Base-by-base conservation (phyloP, 768 basidiomycete genomes). In the Pleurotus eryngii region DNA sequence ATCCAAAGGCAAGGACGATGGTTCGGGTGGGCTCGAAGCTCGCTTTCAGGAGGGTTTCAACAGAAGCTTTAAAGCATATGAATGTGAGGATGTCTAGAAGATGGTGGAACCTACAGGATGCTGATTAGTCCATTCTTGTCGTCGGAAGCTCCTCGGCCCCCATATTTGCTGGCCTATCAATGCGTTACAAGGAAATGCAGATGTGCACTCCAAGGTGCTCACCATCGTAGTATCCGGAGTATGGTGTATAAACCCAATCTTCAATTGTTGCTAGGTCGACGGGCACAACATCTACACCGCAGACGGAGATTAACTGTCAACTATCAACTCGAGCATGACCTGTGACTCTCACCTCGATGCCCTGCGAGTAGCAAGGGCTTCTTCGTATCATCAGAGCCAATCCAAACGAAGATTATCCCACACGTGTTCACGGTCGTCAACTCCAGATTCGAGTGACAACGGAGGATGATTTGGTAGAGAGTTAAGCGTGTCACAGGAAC, bases 351-450 rank as follows among this genome's bases (percentile, higher is more conserved):
- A 81, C 85, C 86, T 75, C 86, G 85, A 65, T 89, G 87, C 1
- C 80, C 86, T 11, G 81, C 78, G 39, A 89, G 68, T 12, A 92
- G 72, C 15, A 91, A 62, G 0, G 91, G 90, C 66, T 89, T 88
- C n/a, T 89, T 74, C 0, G 74, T 70, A 8, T 67, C 57, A 61
- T 90, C 76, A 3, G 80, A 77, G 2, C 90, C 90, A 53, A 78
- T 72, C 89, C 90, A 92, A 49, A 83, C 80, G 65, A 82, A 89
- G 4, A 90, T 67, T n/a, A 92, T 74, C 0, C 82, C 90, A 62
- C 88, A 89, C 0, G 83, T 88, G 67, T 92, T 91, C 62, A 94
- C 82, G 62, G 83, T 85, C 9, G 84, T 85, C 59, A 89, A 75
- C 24, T 76, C 65, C 42, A 92, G 74, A 8, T 69, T 78, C 15